A percentile compares a stretch with the other conserved stretches of the same genome.
phyloP scores from a whole-genome alignment of 495 filamentous ascomycete genomes.

The Thermothielavioides terrestris region DNA sequence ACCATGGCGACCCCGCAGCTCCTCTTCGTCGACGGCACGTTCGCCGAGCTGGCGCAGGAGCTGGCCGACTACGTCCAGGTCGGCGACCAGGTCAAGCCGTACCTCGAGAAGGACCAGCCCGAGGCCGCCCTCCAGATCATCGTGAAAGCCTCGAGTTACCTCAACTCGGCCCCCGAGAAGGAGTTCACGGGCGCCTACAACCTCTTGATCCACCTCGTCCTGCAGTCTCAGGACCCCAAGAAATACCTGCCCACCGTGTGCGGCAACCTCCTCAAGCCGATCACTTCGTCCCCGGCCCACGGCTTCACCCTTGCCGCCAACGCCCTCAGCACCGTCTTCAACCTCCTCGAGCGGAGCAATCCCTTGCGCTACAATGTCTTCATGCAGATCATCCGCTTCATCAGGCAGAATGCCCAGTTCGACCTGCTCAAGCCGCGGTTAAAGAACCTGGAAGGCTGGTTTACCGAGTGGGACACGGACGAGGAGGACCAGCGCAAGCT shows the following conservation, averaged over 20 bases:
- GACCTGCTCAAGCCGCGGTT: constrained; percentile 74
- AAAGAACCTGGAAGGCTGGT: constrained; percentile 69
- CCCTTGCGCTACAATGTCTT: constrained; percentile 83
- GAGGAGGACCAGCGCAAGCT: constrained; percentile 73
- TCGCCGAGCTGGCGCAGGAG: constrained; percentile 81
- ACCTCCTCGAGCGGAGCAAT: constrained; percentile 68
- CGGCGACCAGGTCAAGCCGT: constrained; percentile 59
- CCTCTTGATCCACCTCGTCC: constrained; percentile 84
- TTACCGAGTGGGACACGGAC: constrained; percentile 73
- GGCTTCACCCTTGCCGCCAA: constrained; percentile 76
- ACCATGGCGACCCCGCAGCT: constrained; percentile 32
- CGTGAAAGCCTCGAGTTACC: constrained; percentile 57
- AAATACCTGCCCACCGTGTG: constrained; percentile 83
- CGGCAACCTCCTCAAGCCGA: constrained; percentile 74
- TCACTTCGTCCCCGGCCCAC: constrained; percentile 74
- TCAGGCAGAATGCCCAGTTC: constrained; percentile 63
- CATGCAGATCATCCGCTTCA: constrained; percentile 69
- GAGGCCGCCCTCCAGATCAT: constrained; percentile 86
- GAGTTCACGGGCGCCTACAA: constrained; percentile 94
- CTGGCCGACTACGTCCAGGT: constrained; percentile 74
- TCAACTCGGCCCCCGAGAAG: constrained; percentile 85
- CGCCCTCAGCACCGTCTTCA: constrained; percentile 92
- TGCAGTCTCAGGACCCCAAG: constrained; percentile 71
- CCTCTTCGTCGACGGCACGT: constrained; percentile 83
- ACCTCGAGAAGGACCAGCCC: constrained; percentile 61